phyloP scores from a whole-genome alignment of 768 basidiomycete species.

The Lactifluus echinatus region DNA sequence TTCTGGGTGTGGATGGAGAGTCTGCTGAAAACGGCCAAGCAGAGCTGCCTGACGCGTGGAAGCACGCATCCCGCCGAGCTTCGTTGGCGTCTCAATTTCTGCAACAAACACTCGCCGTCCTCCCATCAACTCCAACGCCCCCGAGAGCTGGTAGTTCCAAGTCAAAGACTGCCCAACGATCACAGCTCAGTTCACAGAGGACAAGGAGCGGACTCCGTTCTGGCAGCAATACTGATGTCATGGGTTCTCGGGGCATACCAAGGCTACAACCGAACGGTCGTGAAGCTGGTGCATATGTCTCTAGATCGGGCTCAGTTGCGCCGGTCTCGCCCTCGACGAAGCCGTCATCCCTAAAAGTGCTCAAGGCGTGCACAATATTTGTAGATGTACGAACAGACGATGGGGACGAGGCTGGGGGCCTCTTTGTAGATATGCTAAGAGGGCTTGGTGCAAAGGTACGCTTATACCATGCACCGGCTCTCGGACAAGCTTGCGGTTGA shows the following conservation, averaged over 20 bases:
- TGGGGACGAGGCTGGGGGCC: slow-evolving; percentile 70
- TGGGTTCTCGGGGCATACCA: slow-evolving; percentile 27
- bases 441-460: slow-evolving; percentile 70
- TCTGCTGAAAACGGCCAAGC: slow-evolving; percentile 11
- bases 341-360: slow-evolving; percentile 36
- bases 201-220: slow-evolving; percentile 19
- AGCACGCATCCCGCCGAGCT: slow-evolving; percentile 42
- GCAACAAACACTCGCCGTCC: slow-evolving; percentile 49
- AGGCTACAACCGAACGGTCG: slow-evolving; percentile 27
- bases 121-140: slow-evolving; percentile 35
- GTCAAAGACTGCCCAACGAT: slow-evolving; percentile 18
- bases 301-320: slow-evolving; percentile 23
- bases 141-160: slow-evolving; percentile 15
- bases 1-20: background rate
- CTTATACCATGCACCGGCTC: background rate
- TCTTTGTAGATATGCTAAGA: slow-evolving; percentile 80
- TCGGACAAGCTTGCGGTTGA: background rate
- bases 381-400: slow-evolving; percentile 72
- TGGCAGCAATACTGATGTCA: slow-evolving; percentile 3
- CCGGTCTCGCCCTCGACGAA: slow-evolving; percentile 25
- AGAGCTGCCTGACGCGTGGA: slow-evolving; percentile 24
- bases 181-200: slow-evolving; percentile 14
- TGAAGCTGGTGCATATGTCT: slow-evolving; percentile 22
- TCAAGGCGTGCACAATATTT: slow-evolving; percentile 71
- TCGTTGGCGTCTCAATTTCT: slow-evolving; percentile 53